Base-by-base conservation (phyloP, 495 filamentous ascomycete genomes). In the Friedmanniomyces simplex region DNA sequence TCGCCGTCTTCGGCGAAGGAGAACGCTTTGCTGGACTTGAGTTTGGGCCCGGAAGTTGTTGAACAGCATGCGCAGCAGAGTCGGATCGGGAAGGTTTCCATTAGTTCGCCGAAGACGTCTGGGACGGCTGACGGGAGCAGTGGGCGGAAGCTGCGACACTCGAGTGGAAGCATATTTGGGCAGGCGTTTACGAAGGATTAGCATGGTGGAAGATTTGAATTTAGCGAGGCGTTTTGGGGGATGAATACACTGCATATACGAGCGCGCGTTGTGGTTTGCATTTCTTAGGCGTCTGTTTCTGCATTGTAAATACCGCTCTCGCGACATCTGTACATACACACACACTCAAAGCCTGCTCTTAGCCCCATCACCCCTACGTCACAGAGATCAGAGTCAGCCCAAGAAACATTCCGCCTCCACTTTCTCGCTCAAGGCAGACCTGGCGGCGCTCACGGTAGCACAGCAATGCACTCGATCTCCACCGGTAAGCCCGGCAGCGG, bases 381-480 rank as follows among this genome's bases (percentile, higher is more conserved):
- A n/a, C 14, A 43, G 34, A 8, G 8, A 37, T 8, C 34, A 8
- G 34, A n/a, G 39, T 43, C 39, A 43, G 14, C 39, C 13, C 14
- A 20, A 43, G n/a, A n/a, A n/a, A n/a, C n/a, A n/a, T n/a, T n/a
- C n/a, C n/a, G n/a, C n/a, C n/a, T n/a, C n/a, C n/a, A n/a, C n/a
- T n/a, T n/a, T n/a, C n/a, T n/a, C n/a, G n/a, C 39, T n/a, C 39
- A 20, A 16, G 20, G 46, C 46, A 75, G 65, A 71, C 76, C 70
- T 30, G 16, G n/a, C n/a, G n/a, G n/a, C 30, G 28, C 54, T 52
- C 37, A 58, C 54, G 60, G 60, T 14, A 63, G 6, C 8, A 63
- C 60, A 5, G 83, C 83, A 48, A 77, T 81, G 62, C 80, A 85
- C 67, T 87, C 83, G 65, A 88, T 85, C 72, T 87, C 84, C 16